Evolutionary conservation across 2,329 filamentous ascomycete genomes (phyloP).

Genomic region (Aureobasidium sp.): DNA sequence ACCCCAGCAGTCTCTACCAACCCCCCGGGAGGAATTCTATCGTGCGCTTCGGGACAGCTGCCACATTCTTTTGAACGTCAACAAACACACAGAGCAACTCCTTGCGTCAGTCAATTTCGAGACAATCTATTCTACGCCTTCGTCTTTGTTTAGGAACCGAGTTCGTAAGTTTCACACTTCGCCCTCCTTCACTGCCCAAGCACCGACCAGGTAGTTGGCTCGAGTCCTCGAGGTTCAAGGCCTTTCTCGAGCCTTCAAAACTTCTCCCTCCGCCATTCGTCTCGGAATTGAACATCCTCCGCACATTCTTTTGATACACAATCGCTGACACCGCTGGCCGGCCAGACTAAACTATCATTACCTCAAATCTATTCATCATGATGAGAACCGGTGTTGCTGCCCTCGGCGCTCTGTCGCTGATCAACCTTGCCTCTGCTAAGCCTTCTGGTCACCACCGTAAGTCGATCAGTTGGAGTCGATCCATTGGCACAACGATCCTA

Average conservation of each 20-base stretch:
- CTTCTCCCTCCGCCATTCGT: neutral
- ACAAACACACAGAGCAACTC: conserved; percentile 8
- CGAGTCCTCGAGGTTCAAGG: neutral
- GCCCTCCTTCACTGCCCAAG: neutral
- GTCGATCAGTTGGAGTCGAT: conserved; percentile 14
- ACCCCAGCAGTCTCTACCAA: conserved; percentile 8
- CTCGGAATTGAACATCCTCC: neutral
- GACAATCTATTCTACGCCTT: conserved; percentile 13
- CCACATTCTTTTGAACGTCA: conserved; percentile 13
- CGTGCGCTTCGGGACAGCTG: conserved; percentile 11
- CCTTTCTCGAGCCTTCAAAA: conserved; percentile 8
- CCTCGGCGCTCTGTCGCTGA: conserved; percentile 15
- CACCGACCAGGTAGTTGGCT: neutral
- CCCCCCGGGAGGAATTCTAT: conserved; percentile 6
- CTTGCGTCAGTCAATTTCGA: conserved; percentile 11
- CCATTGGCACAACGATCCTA: neutral
- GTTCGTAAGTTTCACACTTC: conserved; percentile 7
- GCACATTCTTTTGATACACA: conserved; percentile 9
- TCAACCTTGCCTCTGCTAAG: conserved; percentile 33
- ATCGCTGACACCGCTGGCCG: conserved; percentile 14
- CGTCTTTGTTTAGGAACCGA: conserved; percentile 11
- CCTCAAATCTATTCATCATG: conserved; percentile 4
- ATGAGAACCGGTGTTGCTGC: conserved; percentile 14
- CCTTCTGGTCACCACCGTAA: conserved; percentile 25
- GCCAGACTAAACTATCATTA: conserved; percentile 6